phyloP scores from a whole-genome alignment of 192 early-diverging fungal genomes.

The Haplosporangium gracile region DNA sequence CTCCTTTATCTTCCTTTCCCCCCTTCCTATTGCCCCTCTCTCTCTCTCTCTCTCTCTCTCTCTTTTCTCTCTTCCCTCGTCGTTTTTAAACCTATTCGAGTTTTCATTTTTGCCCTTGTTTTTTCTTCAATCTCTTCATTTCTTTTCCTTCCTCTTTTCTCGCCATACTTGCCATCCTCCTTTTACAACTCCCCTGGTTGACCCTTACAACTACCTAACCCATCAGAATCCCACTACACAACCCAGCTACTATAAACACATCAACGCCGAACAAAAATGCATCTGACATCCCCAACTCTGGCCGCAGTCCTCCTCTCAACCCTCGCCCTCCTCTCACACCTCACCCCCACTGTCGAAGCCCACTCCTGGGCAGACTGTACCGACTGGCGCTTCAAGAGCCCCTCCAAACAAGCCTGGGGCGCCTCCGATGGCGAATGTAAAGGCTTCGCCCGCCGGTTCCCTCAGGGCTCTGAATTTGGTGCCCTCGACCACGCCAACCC shows the following conservation, averaged over 20 bases:
- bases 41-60: no score
- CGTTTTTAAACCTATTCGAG: neutral
- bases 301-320: constrained; percentile 7
- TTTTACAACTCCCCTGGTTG: neutral
- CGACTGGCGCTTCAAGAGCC: constrained; percentile 25
- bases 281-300: constrained; percentile 6
- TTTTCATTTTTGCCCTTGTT: neutral
- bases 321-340: constrained; percentile 9
- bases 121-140: neutral
- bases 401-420: neutral
- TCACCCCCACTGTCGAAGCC: neutral
- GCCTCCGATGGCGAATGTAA: constrained; percentile 19
- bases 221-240: neutral
- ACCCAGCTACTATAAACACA: neutral
- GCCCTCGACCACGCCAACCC: constrained; percentile 27
- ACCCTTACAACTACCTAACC: neutral
- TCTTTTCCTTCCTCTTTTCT: neutral
- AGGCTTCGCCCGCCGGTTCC: constrained; percentile 34
- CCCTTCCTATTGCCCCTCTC: no score
- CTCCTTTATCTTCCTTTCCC: neutral
- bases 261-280: constrained; percentile 9
- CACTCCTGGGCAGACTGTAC: constrained; percentile 44
- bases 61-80: no score
- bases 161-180: neutral
- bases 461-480: neutral